A percentile compares a stretch with the other conserved stretches of the same genome.
Evolutionary conservation across 345 rosid species (phyloP).

Genomic region (Eucalyptus shirleyi): DNA sequence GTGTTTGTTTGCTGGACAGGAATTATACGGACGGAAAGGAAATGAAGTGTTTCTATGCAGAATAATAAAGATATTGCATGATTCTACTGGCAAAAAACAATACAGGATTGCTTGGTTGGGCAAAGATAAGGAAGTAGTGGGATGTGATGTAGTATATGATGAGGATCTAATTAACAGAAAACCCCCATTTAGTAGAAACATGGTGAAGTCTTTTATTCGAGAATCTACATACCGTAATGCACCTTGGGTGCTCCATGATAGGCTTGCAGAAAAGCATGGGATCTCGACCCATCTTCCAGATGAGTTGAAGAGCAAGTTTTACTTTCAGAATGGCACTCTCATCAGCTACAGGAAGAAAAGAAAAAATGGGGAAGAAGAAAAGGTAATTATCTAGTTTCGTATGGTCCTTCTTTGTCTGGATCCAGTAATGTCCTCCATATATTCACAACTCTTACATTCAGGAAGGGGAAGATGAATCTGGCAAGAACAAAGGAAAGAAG

Average conservation of each 20-base stretch:
- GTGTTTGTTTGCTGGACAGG: slow-evolving; percentile 46
- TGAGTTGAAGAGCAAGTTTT: slow-evolving; percentile 42
- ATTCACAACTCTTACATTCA: slow-evolving; percentile 1
- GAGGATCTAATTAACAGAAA: slow-evolving; percentile 67
- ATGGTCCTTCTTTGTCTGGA: background rate
- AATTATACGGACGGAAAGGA: slow-evolving; percentile 53
- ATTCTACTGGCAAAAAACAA: slow-evolving; percentile 16
- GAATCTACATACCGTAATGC: slow-evolving; percentile 72
- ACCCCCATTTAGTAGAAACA: slow-evolving; percentile 56
- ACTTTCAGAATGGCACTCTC: slow-evolving; percentile 50
- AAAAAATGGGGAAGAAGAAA: slow-evolving; percentile 19
- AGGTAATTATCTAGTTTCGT: slow-evolving; percentile 4
- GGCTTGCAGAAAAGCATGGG: slow-evolving; percentile 52
- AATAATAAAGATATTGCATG: slow-evolving; percentile 36
- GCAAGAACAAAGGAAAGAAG: slow-evolving; percentile 38
- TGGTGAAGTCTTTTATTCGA: slow-evolving; percentile 86
- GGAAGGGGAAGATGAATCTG: slow-evolving; percentile 37
- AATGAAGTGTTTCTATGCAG: slow-evolving; percentile 47
- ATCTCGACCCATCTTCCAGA: slow-evolving; percentile 57
- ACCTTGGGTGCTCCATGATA: slow-evolving; percentile 85
- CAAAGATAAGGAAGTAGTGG: slow-evolving; percentile 34
- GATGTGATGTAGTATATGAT: slow-evolving; percentile 29
- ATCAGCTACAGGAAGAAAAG: slow-evolving; percentile 35
- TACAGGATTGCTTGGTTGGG: slow-evolving; percentile 74
- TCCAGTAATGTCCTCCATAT: background rate